Percentiles rank a stretch among this genome's conserved stretches.
Conservation (phyloP, 2,329 filamentous ascomycete species). For the Pseudocercospora vitis region DNA sequence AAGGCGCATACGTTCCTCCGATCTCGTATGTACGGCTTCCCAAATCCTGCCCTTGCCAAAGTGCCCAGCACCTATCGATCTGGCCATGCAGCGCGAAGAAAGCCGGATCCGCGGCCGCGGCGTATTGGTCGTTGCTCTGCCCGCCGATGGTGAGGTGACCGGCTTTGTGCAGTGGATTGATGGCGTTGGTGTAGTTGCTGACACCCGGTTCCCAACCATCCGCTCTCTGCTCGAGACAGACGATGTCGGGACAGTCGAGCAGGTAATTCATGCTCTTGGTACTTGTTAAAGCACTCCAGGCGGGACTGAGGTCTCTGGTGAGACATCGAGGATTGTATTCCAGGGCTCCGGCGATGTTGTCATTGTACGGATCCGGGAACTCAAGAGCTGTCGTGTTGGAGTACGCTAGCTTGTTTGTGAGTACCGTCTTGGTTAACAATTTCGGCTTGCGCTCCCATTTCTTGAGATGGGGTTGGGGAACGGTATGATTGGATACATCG, state of each 20-base stretch:
- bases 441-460: background rate
- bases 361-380: background rate
- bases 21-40: conserved; percentile 29
- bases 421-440: background rate
- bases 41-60: conserved; percentile 51
- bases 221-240: background rate
- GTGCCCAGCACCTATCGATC: conserved; percentile 47
- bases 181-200: background rate
- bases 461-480: background rate
- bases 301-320: conserved; percentile 7
- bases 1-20: background rate
- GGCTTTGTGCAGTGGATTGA: background rate
- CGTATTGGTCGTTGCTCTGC: conserved; percentile 45
- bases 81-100: conserved; percentile 52
- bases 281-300: background rate
- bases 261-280: background rate
- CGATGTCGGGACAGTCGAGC: background rate
- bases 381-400: background rate
- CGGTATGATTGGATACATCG: background rate
- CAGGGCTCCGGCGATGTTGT: background rate
- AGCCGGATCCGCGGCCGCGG: conserved; percentile 47
- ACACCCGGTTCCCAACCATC: background rate
- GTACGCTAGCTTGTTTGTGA: background rate
- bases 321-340: conserved; percentile 20
- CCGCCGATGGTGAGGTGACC: conserved; percentile 50